Evolutionary conservation across 148 eudicot species (phyloP).

Genomic region (Dysphania ambrosioides): DNA sequence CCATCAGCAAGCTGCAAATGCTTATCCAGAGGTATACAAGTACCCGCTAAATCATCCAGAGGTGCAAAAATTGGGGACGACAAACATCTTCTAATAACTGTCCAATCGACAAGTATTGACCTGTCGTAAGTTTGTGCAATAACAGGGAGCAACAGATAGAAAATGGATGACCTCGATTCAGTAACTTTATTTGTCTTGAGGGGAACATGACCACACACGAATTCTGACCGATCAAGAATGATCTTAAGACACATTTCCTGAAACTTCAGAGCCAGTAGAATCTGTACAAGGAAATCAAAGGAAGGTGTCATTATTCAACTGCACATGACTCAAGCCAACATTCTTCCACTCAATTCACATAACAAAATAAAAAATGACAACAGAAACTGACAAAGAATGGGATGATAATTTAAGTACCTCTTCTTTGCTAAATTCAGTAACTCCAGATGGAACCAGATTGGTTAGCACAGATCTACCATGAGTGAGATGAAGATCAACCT

Average conservation of each 20-base stretch:
- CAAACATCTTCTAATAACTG: constrained; percentile 61
- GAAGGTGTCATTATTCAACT: not conserved
- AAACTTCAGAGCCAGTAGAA: constrained; percentile 61
- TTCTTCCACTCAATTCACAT: constrained; percentile 5
- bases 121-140: constrained; percentile 27
- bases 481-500: constrained; percentile 64
- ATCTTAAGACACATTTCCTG: constrained; percentile 76
- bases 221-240: constrained; percentile 72
- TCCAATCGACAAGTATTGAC: constrained; percentile 67
- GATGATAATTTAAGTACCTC: constrained; percentile 47
- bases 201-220: constrained; percentile 51
- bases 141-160: constrained; percentile 83
- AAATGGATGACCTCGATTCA: constrained; percentile 40
- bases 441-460: constrained; percentile 64
- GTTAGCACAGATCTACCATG: constrained; percentile 70
- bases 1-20: constrained; percentile 82
- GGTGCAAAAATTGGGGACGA: constrained; percentile 71
- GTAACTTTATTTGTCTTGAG: constrained; percentile 36
- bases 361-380: not conserved
- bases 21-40: constrained; percentile 17
- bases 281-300: constrained; percentile 39
- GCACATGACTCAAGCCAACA: not conserved
- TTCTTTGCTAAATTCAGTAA: constrained; percentile 42
- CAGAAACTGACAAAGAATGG: not conserved
- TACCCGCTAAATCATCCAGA: constrained; percentile 20